Evolutionary conservation across 495 filamentous ascomycete species (phyloP).

Genomic region (Saxispiralis lemnorum): DNA sequence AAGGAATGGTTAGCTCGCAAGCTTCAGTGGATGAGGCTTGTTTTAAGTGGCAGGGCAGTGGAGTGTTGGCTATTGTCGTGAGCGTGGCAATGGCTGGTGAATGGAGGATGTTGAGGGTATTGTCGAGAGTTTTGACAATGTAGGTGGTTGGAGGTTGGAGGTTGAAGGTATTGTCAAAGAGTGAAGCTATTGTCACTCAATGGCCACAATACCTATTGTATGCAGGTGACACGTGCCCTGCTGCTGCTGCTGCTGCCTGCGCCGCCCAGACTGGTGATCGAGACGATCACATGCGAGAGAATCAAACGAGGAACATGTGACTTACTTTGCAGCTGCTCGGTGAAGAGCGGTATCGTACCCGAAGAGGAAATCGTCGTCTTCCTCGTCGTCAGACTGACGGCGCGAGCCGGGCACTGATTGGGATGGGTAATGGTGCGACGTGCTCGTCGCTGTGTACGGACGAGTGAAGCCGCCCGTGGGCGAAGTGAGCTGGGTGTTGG

Average conservation of each 20-base stretch:
- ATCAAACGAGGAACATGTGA: constrained; percentile 14
- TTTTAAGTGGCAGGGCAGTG: not conserved
- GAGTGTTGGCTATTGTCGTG: not conserved
- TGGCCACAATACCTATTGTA: not conserved
- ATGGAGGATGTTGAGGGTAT: not conserved
- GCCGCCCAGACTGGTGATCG: not conserved
- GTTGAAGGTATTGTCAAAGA: not conserved
- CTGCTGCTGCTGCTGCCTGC: not conserved
- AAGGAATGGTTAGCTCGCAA: constrained; percentile 8
- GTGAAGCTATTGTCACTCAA: not conserved
- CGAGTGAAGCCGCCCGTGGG: constrained; percentile 35
- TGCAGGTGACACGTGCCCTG: too few relatives aligned
- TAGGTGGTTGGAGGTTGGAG: not conserved
- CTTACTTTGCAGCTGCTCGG: constrained; percentile 49
- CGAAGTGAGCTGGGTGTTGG: constrained; percentile 53
- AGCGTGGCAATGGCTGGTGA: not conserved
- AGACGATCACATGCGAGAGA: not conserved
- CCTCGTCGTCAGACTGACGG: constrained; percentile 65
- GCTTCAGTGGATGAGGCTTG: not conserved
- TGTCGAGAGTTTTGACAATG: not conserved
- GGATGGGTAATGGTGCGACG: constrained; percentile 40
- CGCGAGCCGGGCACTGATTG: constrained; percentile 76
- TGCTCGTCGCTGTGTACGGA: constrained; percentile 33
- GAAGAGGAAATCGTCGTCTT: constrained; percentile 40
- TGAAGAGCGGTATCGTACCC: constrained; percentile 24